A percentile compares a stretch with the other conserved stretches of the same genome.
These are phyloP conservation scores for Cladosporium sp. DNA, from an alignment of 2,329 filamentous ascomycete genomes.

Conservation along the genomic window DNA sequence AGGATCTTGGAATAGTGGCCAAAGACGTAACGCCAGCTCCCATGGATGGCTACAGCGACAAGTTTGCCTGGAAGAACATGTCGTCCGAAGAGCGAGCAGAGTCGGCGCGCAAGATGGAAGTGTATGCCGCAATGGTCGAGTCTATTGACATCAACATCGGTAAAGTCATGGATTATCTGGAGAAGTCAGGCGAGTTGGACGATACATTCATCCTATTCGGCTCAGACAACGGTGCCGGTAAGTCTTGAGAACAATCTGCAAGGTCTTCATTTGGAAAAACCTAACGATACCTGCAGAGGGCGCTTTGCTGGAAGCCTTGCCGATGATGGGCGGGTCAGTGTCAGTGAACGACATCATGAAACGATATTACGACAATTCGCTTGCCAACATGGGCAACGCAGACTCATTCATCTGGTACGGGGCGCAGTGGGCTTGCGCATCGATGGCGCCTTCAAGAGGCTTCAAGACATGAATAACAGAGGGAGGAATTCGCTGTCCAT, in stretches of 20 bases:
- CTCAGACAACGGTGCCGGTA: constrained; percentile 38
- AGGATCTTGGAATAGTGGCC: constrained; percentile 22
- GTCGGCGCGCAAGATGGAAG: constrained; percentile 31
- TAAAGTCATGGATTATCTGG: constrained; percentile 30
- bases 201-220: constrained; percentile 38
- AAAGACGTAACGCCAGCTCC: constrained; percentile 23
- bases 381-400: constrained; percentile 33
- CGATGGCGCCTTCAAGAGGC: neutral
- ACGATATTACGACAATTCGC: constrained; percentile 36
- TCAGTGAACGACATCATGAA: constrained; percentile 20
- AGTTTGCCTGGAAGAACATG: constrained; percentile 20
- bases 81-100: constrained; percentile 27
- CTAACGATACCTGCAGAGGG: neutral
- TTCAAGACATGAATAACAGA: neutral
- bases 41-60: constrained; percentile 7
- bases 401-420: constrained; percentile 37
- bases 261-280: constrained; percentile 16
- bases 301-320: constrained; percentile 26
- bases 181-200: constrained; percentile 29
- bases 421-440: constrained; percentile 25
- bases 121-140: constrained; percentile 23
- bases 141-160: constrained; percentile 32
- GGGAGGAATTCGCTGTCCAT: neutral
- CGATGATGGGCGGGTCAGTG: constrained; percentile 30
- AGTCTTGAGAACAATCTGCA: no score